Evolutionary conservation across 371 early-diverging fungal genomes (phyloP).

Genomic region (Haplosporangium sp.): DNA sequence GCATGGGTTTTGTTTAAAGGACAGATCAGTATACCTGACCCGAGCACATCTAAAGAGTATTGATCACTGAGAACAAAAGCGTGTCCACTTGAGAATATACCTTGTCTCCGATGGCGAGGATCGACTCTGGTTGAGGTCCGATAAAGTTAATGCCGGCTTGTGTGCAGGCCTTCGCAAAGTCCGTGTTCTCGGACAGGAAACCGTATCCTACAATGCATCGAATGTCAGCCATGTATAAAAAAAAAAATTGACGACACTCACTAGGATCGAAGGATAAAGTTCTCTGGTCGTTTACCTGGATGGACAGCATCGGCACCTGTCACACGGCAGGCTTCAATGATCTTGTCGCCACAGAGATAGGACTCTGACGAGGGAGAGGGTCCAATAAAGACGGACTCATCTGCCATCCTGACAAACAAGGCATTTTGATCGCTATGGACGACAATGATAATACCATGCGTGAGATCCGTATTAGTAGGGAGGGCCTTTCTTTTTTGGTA

Average conservation of each 20-base stretch:
- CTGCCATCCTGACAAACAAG: conserved; percentile 85
- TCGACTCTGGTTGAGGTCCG: conserved; percentile 80
- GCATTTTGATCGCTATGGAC: conserved; percentile 87
- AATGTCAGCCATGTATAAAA: background rate
- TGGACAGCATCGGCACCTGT: conserved; percentile 85
- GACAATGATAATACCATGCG: background rate
- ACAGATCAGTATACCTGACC: no score
- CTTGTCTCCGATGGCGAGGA: conserved; percentile 95
- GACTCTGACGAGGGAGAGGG: conserved; percentile 78
- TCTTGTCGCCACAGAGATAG: conserved; percentile 74
- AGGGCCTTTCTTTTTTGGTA: background rate
- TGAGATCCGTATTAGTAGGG: no score
- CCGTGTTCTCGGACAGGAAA: conserved; percentile 85
- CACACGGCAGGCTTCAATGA: conserved; percentile 66
- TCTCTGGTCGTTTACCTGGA: conserved; percentile 60
- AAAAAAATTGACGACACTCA: no score
- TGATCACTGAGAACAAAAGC: no score
- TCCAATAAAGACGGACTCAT: conserved; percentile 82
- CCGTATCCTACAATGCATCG: conserved; percentile 72
- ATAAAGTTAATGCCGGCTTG: conserved; percentile 76
- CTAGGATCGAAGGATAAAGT: background rate
- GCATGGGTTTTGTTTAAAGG: background rate
- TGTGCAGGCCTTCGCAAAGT: conserved; percentile 75
- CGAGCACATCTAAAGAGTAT: no score
- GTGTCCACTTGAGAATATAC: conserved; percentile 58